Base-by-base conservation (phyloP, 1,139 yeast genomes). In the Taphrina wiesneri region DNA sequence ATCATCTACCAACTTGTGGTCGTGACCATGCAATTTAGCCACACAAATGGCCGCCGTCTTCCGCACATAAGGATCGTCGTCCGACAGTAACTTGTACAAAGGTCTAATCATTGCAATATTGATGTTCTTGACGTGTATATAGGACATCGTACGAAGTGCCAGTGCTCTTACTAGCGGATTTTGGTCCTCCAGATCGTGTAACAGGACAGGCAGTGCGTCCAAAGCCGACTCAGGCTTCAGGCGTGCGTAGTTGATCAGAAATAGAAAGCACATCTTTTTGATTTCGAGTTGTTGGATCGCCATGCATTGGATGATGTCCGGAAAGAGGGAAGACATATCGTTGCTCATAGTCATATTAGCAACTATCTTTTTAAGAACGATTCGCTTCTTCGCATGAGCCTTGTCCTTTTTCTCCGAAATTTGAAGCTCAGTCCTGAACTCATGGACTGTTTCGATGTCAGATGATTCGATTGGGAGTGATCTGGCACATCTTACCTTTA, bases 291-390 rank as follows among this genome's bases (percentile, higher is more conserved):
- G 96, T 68, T 84, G 85, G 23, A 83, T 79, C 63, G 81, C 78
- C 80, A 90, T 81, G 66, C 88, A 80, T 11, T 79, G 79, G 7
- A 88, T 74, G 13, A 92, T 82, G 57, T 88, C 96, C 0, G 87
- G 86, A 74, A 87, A 83, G 68, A 92, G 74, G 45, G 79, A 74
- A 11, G 85, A 81, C 84, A 91, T 83, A 73, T 92, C 97, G 70
- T 90, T 90, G 67, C 91, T 91, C 77, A 91, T 81, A 3, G 95
- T 87, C 76, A 90, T 82, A 75, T 91, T 92, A 54, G 96, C 96
- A 6, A 91, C 81, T 34, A 90, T 82, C 74, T 88, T 88, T 75
- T 86, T 87, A 70, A 93, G 78, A 0, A 90, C 86, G 25, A 82
- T 77, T 74, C 85, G 86, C 72, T 86, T 79, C 67, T 81, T 75